A percentile compares a stretch with the other conserved stretches of the same genome.
Evolutionary conservation across 2,329 filamentous ascomycete species (phyloP).

Genomic region (Alternaria hordeiaustralica): DNA sequence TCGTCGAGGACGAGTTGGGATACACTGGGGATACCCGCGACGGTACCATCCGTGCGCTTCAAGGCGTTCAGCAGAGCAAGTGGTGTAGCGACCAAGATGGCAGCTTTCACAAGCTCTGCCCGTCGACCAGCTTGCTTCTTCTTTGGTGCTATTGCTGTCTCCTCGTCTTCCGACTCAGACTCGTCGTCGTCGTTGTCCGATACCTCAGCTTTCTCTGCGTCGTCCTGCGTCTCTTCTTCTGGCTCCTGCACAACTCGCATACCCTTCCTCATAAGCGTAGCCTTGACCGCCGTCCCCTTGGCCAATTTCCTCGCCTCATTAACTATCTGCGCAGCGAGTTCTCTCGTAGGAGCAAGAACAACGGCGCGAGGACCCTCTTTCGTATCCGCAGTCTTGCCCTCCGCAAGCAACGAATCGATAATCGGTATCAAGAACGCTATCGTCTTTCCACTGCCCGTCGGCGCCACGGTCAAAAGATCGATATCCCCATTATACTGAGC

Average conservation of each 20-base stretch:
- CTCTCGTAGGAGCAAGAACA: slow-evolving; percentile 58
- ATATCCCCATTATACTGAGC: slow-evolving; percentile 53
- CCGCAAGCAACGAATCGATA: slow-evolving; percentile 71
- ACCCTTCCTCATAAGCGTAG: slow-evolving; percentile 84
- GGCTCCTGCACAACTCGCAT: slow-evolving; percentile 65
- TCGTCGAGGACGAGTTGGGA: slow-evolving; percentile 84
- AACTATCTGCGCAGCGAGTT: slow-evolving; percentile 58
- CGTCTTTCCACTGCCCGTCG: slow-evolving; percentile 96
- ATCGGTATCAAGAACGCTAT: slow-evolving; percentile 89
- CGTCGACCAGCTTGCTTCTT: slow-evolving; percentile 47
- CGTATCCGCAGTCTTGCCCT: slow-evolving; percentile 28
- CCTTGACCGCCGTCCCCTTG: slow-evolving; percentile 76
- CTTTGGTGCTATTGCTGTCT: slow-evolving; percentile 34
- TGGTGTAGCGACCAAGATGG: slow-evolving; percentile 82
- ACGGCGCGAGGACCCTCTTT: slow-evolving; percentile 48
- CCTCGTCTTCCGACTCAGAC: slow-evolving; percentile 46
- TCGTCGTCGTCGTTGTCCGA: slow-evolving; percentile 48
- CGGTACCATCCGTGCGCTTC: slow-evolving; percentile 53
- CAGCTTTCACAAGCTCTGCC: slow-evolving; percentile 69
- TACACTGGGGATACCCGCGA: slow-evolving; percentile 68
- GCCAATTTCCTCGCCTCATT: slow-evolving; percentile 83
- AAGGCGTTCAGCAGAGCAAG: slow-evolving; percentile 79
- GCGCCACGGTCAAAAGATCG: slow-evolving; percentile 86
- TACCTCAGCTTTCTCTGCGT: slow-evolving; percentile 42
- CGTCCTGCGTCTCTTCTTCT: slow-evolving; percentile 51